Percentiles rank a stretch among this genome's conserved stretches.
Evolutionary conservation across 345 rosid species (phyloP).

Genomic region (Eucalyptus grandis): DNA sequence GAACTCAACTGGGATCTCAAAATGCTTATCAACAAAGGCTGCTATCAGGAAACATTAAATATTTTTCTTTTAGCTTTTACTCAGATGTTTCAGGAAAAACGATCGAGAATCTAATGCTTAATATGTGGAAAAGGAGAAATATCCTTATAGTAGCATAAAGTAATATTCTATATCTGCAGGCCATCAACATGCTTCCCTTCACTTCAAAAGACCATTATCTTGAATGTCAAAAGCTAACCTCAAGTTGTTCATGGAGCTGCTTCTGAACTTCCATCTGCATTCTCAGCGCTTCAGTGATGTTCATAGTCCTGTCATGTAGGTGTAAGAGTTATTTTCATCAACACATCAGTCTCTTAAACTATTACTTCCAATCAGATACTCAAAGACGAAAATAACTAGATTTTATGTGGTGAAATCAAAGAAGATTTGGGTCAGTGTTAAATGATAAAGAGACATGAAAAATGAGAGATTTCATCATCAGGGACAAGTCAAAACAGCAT

Average conservation of each 20-base stretch:
- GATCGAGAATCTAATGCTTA: not conserved
- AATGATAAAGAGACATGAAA: not conserved
- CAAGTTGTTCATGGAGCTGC: slow-evolving; percentile 91
- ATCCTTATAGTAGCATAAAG: not conserved
- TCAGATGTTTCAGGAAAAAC: not conserved
- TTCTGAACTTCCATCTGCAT: slow-evolving; percentile 95
- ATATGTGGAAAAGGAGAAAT: not conserved
- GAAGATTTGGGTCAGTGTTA: not conserved
- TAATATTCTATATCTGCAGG: not conserved
- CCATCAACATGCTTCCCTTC: not conserved
- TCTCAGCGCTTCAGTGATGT: slow-evolving; percentile 72
- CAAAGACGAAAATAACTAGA: not conserved
- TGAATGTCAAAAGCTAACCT: slow-evolving; percentile 29
- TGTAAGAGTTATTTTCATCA: not conserved
- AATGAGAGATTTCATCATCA: not conserved
- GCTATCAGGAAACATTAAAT: not conserved
- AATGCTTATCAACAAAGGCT: not conserved
- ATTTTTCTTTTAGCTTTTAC: not conserved
- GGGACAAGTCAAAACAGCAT: not conserved
- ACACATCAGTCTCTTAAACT: not conserved
- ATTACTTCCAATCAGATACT: not conserved
- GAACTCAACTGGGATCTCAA: not conserved
- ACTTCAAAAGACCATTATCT: not conserved
- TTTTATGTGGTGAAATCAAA: not conserved
- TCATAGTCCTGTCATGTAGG: slow-evolving; percentile 29